These are phyloP conservation scores for Hypoxylon sp. DNA, from an alignment of 2,329 filamentous ascomycete genomes.

Conservation along the genomic window DNA sequence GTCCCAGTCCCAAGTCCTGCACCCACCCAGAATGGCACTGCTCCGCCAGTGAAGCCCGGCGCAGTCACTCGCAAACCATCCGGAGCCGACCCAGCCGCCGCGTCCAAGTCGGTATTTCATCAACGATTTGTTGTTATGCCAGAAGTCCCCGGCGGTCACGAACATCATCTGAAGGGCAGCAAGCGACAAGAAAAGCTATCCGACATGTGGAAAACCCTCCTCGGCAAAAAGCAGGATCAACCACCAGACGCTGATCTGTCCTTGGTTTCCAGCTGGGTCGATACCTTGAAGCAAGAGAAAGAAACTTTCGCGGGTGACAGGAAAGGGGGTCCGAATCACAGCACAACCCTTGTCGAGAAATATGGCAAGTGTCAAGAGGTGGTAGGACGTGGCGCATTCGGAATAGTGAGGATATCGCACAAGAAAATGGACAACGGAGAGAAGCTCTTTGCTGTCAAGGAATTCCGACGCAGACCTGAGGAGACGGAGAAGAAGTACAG, in stretches of 20 bases:
- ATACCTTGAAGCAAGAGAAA: constrained; percentile 89
- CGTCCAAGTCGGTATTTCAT: constrained; percentile 48
- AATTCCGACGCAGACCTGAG: constrained; percentile 93
- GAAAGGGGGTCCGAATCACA: constrained; percentile 79
- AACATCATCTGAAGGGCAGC: constrained; percentile 88
- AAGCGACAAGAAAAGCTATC: constrained; percentile 94
- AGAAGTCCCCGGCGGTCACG: constrained; percentile 76
- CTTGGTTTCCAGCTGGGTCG: constrained; percentile 95
- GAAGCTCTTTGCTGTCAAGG: constrained; percentile 96
- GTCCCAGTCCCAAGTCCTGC: constrained; percentile 45
- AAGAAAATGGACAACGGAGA: constrained; percentile 91
- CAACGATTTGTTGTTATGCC: constrained; percentile 65
- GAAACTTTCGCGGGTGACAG: constrained; percentile 80
- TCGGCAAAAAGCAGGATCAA: constrained; percentile 85
- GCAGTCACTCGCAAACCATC: constrained; percentile 54
- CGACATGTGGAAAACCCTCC: constrained; percentile 87
- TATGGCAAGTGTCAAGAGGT: constrained; percentile 99
- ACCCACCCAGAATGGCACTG: constrained; percentile 50
- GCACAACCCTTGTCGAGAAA: constrained; percentile 88
- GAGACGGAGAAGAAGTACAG: constrained; percentile 98
- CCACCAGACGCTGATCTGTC: constrained; percentile 84
- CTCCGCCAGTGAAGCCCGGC: constrained; percentile 49
- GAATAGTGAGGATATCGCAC: constrained; percentile 96
- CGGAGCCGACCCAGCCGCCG: constrained; percentile 36
- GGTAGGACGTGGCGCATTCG: constrained; percentile 94